These are phyloP conservation scores for Mycena olivaceomarginata DNA, from an alignment of 768 basidiomycete genomes.

Conservation along the genomic window DNA sequence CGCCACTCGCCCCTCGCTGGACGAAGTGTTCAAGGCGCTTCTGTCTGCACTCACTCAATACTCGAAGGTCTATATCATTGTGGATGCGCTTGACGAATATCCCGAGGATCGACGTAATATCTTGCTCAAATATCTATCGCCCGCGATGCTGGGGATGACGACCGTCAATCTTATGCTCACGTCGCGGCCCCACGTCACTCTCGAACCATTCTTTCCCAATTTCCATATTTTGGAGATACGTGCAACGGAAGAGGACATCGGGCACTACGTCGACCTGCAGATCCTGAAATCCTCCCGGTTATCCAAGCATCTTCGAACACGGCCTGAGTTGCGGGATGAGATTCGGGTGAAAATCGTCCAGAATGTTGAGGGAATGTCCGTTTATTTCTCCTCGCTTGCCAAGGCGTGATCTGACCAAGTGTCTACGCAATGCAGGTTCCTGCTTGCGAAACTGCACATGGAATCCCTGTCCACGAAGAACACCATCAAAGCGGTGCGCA, in stretches of 20 bases:
- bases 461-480: constrained; percentile 3
- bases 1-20: no score
- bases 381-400: neutral
- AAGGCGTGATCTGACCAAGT: neutral
- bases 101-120: neutral
- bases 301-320: constrained; percentile 14
- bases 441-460: constrained; percentile 28
- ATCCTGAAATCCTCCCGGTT: neutral
- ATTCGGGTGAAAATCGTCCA: neutral
- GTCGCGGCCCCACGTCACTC: constrained; percentile 20
- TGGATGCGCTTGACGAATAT: constrained; percentile 37
- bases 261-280: neutral
- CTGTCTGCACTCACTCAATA: no score
- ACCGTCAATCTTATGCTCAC: constrained; percentile 24
- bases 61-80: no score
- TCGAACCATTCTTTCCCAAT: neutral
- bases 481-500: constrained; percentile 10
- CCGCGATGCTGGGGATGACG: neutral
- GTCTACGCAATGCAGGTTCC: constrained; percentile 18
- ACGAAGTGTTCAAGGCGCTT: no score
- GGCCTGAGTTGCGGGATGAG: constrained; percentile 12
- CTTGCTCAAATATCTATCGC: constrained; percentile 3
- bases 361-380: constrained; percentile 16
- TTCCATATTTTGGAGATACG: neutral
- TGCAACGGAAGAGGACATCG: constrained; percentile 5